Conservation (phyloP, 495 filamentous ascomycete species). For the Lophiotrema nucula region DNA sequence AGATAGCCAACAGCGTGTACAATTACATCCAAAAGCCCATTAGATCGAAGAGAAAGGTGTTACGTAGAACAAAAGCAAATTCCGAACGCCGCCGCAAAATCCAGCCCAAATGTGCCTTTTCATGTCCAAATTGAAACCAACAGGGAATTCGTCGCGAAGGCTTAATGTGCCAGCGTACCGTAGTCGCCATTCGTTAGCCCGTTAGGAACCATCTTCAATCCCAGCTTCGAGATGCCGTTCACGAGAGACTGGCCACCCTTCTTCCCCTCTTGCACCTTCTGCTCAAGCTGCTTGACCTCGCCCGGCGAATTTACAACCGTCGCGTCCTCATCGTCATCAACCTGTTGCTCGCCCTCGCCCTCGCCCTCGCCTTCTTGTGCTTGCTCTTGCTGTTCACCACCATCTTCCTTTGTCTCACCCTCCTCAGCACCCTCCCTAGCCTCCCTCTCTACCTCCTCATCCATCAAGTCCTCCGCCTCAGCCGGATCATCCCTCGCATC, state of each 20-base stretch:
- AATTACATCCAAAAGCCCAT: too few species aligned
- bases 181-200: slow-evolving; percentile 27
- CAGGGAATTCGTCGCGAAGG: not conserved
- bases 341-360: not conserved
- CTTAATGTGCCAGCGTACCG: slow-evolving; percentile 10
- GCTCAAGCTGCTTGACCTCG: not conserved
- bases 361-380: slow-evolving; percentile 2
- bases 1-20: too few species aligned
- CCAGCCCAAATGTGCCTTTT: not conserved
- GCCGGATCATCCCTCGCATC: slow-evolving; percentile 46
- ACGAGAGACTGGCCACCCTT: slow-evolving; percentile 9
- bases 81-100: too few species aligned
- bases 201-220: slow-evolving; percentile 21
- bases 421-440: slow-evolving; percentile 35
- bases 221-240: slow-evolving; percentile 13
- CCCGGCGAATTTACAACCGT: slow-evolving; percentile 14
- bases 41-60: slow-evolving; percentile 6
- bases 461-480: slow-evolving; percentile 34
- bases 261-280: not conserved
- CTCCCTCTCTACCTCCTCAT: slow-evolving; percentile 8
- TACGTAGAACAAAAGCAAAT: not conserved
- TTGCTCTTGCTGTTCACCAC: slow-evolving; percentile 27
- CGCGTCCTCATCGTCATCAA: slow-evolving; percentile 28
- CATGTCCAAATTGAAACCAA: slow-evolving; percentile 14
- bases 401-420: slow-evolving; percentile 26